Percentiles rank a stretch among this genome's conserved stretches.
Evolutionary conservation across 345 rosid species (phyloP).

Genomic region (Melaleuca alternifolia): DNA sequence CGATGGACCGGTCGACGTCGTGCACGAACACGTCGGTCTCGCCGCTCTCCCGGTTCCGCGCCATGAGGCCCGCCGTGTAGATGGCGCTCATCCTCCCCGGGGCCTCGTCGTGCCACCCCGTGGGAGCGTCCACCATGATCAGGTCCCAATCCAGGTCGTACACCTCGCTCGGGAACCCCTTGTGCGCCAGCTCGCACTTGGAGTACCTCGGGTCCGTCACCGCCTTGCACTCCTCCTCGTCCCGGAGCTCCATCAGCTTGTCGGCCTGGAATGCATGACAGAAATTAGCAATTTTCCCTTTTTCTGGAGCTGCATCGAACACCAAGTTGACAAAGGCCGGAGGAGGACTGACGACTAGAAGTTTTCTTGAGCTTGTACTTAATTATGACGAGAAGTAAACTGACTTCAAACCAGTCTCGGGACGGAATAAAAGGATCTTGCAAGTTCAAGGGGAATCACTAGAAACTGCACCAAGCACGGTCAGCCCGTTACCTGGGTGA

Average conservation of each 20-base stretch:
- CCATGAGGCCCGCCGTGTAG: constrained; percentile 77
- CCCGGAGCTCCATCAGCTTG: constrained; percentile 32
- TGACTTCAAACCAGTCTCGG: too few relatives aligned
- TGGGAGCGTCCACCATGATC: constrained; percentile 95
- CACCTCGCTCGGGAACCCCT: constrained; percentile 54
- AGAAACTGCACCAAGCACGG: not conserved
- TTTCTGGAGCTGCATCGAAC: not conserved
- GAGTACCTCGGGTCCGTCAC: constrained; percentile 55
- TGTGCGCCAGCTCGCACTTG: constrained; percentile 47
- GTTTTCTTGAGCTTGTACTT: too few relatives aligned
- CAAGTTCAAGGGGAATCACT: not conserved
- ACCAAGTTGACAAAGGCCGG: not conserved
- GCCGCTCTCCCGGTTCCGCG: constrained; percentile 54
- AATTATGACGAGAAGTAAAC: too few relatives aligned
- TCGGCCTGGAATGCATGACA: constrained; percentile 24
- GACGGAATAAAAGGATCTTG: too few relatives aligned
- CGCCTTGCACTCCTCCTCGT: constrained; percentile 26
- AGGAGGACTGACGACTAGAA: not conserved
- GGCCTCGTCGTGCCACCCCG: constrained; percentile 67
- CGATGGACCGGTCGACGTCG: constrained; percentile 74
- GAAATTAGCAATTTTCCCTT: not conserved
- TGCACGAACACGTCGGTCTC: constrained; percentile 79
- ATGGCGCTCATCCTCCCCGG: constrained; percentile 91
- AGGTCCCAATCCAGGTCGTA: constrained; percentile 75
- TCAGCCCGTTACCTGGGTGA: not conserved